Percentiles rank a stretch among this genome's conserved stretches.
Evolutionary conservation across 805 yeast genomes (phyloP).

Genomic region (Blastobotrys muscicola): DNA sequence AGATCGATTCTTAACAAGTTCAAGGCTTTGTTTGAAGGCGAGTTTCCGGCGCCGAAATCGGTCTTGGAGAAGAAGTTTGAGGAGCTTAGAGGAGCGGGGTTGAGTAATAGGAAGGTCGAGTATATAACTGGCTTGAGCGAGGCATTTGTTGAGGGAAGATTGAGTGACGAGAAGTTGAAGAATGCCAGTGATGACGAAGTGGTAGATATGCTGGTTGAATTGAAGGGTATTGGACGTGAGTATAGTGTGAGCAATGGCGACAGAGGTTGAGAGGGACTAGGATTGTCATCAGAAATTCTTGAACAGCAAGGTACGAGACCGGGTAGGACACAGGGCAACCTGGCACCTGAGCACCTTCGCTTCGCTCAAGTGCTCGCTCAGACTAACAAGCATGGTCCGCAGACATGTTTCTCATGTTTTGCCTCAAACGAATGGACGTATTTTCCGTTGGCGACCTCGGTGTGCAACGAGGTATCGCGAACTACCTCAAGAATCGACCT

Average conservation of each 20-base stretch:
- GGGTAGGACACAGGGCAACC: no score
- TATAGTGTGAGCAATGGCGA: slow-evolving; percentile 2
- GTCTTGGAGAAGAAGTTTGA: slow-evolving; percentile 37
- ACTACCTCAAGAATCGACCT: slow-evolving; percentile 40
- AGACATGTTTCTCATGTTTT: slow-evolving; percentile 74
- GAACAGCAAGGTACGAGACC: no score
- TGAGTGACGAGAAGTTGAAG: slow-evolving; percentile 22
- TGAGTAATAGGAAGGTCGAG: slow-evolving; percentile 57
- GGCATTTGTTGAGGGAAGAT: slow-evolving; percentile 18
- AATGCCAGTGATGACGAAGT: slow-evolving; percentile 24
- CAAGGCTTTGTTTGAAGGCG: slow-evolving; percentile 23
- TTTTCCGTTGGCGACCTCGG: slow-evolving; percentile 79
- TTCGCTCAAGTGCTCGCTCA: no score
- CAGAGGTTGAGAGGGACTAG: not conserved
- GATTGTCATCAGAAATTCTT: no score
- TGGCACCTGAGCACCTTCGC: no score
- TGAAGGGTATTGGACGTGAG: slow-evolving; percentile 28
- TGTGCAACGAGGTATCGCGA: slow-evolving; percentile 68
- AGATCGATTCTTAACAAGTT: slow-evolving; percentile 47
- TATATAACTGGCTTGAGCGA: slow-evolving; percentile 56
- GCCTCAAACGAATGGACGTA: slow-evolving; percentile 54
- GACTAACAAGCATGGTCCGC: slow-evolving; percentile 56
- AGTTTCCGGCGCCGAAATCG: slow-evolving; percentile 44
- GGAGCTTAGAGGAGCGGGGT: slow-evolving; percentile 51
- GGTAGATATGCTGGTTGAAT: slow-evolving; percentile 22